These are phyloP conservation scores for Colletotrichum graminicola DNA, from an alignment of 2,329 filamentous ascomycete species.

Conservation along the genomic window DNA sequence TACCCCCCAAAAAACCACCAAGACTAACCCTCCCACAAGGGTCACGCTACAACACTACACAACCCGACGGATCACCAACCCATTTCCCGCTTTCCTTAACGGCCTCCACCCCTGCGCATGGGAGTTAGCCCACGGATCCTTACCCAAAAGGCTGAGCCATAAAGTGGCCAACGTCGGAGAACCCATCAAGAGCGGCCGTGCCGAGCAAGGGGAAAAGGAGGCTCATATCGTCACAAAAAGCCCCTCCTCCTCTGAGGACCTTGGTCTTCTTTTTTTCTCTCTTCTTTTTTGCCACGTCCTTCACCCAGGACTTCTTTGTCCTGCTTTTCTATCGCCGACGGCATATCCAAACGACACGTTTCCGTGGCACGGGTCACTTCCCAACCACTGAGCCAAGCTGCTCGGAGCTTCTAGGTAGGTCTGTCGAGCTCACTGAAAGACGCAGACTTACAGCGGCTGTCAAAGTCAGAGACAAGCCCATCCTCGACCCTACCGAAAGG, in stretches of 20 bases:
- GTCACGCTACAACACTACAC: slow-evolving; percentile 25
- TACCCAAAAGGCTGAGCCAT: slow-evolving; percentile 37
- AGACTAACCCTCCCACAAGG: slow-evolving; percentile 17
- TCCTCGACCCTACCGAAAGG: slow-evolving; percentile 4
- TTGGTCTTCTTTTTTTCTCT: background rate
- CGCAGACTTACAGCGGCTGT: slow-evolving; percentile 10
- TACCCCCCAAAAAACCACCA: slow-evolving; percentile 4
- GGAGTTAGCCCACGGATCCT: slow-evolving; percentile 36
- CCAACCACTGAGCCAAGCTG: slow-evolving; percentile 9
- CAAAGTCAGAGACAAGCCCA: slow-evolving; percentile 14
- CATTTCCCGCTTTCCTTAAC: slow-evolving; percentile 29
- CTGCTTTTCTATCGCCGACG: slow-evolving; percentile 20
- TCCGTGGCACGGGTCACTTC: slow-evolving; percentile 15
- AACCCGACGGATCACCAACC: slow-evolving; percentile 34
- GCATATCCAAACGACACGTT: slow-evolving; percentile 9
- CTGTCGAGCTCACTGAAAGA: slow-evolving; percentile 24
- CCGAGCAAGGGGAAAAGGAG: slow-evolving; percentile 33
- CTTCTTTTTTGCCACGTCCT: background rate
- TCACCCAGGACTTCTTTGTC: slow-evolving; percentile 15
- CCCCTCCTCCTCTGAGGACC: slow-evolving; percentile 34
- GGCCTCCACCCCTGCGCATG: slow-evolving; percentile 13
- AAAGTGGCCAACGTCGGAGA: slow-evolving; percentile 40
- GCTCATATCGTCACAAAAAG: slow-evolving; percentile 40
- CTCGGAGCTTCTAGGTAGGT: slow-evolving; percentile 30
- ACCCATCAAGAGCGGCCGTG: slow-evolving; percentile 30